Conservation (phyloP, 192 early-diverging fungal genomes). For the Linnemannia zychae region DNA sequence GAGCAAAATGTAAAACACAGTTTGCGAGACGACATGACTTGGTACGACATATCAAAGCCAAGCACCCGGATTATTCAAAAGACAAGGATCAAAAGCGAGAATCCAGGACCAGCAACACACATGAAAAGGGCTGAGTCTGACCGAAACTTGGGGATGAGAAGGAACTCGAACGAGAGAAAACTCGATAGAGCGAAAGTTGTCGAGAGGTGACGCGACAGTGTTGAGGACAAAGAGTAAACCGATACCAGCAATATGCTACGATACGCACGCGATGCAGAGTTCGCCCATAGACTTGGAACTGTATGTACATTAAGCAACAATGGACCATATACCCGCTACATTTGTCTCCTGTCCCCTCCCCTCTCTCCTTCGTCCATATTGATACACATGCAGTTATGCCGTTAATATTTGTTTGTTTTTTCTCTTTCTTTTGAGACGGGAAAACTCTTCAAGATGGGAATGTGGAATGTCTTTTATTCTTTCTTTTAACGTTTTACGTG, state of each 20-base stretch:
- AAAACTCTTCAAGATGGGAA: constrained; percentile 8
- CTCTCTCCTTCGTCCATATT: not conserved
- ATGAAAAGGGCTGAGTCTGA: not conserved
- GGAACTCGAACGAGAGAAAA: not conserved
- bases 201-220: not conserved
- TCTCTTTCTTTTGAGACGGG: not conserved
- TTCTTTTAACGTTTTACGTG: not conserved
- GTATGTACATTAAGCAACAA: not conserved
- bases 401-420: not conserved
- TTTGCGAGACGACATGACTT: constrained; percentile 37
- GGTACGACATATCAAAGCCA: constrained; percentile 19
- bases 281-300: not conserved
- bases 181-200: not conserved
- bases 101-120: not conserved
- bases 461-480: constrained; percentile 16
- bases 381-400: not conserved
- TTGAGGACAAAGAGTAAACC: not conserved
- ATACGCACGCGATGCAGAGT: not conserved
- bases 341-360: not conserved
- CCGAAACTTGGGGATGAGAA: not conserved
- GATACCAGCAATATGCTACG: not conserved
- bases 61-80: constrained; percentile 11
- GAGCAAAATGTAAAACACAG: constrained; percentile 6
- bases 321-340: not conserved
- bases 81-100: not conserved